Evolutionary conservation across 2,329 filamentous ascomycete species (phyloP), one percentile per base, ranked within the genome.

Genomic region (Drechslerella coelobrocha): DNA sequence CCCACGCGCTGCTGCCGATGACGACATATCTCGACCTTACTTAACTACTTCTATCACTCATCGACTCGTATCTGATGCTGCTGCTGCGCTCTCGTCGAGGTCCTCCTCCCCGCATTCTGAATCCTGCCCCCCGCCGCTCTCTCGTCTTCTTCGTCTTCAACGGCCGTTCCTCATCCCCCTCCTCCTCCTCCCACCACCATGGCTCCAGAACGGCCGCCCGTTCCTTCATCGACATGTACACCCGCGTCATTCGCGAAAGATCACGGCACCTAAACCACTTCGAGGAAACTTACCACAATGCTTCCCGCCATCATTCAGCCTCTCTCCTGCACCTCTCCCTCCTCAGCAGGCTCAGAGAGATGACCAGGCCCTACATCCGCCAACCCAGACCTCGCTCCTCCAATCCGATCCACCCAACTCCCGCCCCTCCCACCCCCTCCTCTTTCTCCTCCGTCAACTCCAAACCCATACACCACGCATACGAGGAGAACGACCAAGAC

Each of bases 291-390:
- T 47, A 34, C 21, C 7, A 17, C 52, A 10, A 17, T 10, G 14
- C 9, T 53, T 8, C 24, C 17, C 1, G n/a, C 62, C 19, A 29
- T n/a, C 9, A 53, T 8, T 14, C 17, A 37, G 26, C 45, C 8
- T 47, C 21, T 8, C 26, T 21, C 5, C 17, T 61, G n/a, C 55
- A 50, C 41, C 27, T 37, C 12, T 51, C 55, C n/a, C 43, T 68
- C 14, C 10, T 61, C 19, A 45, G 34, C n/a, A 51, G 56, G 21
- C 17, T 61, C 31, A 43, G 39, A 26, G 57, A 61, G 19, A 61
- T 68, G 62, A 61, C 45, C 43, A 53, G 51, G 26, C 50, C 48
- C 17, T 54, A 39, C n/a, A 21, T 27, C 19, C 55, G 41, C 10
- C 31, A 1, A 23, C 6, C 27, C 8, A 7, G 21, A 23, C 31